phyloP scores from a whole-genome alignment of 176 grass and related monocot species.

The Neostapfia colusana region DNA sequence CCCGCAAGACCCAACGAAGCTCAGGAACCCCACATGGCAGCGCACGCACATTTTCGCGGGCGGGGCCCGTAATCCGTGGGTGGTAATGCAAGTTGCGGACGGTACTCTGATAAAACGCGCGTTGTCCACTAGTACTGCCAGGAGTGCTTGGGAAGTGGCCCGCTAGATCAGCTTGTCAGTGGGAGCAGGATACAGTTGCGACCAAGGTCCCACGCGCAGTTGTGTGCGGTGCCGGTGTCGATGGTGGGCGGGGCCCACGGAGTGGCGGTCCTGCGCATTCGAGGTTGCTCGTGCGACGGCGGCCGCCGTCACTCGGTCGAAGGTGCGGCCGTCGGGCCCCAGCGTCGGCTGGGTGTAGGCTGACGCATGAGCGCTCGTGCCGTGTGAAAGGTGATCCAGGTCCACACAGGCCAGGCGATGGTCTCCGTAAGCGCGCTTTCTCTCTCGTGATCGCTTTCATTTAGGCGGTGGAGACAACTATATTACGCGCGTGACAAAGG shows the following conservation, averaged over 20 bases:
- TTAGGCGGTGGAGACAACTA: neutral
- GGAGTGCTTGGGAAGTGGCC: constrained; percentile 40
- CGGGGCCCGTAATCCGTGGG: neutral
- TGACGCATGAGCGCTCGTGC: neutral
- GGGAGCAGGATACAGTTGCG: constrained; percentile 25
- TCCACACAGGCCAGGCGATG: constrained; percentile 29
- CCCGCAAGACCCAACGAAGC: neutral
- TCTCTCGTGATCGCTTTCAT: neutral
- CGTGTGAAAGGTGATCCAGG: constrained; percentile 22
- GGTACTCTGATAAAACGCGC: constrained; percentile 19
- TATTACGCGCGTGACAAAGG: neutral
- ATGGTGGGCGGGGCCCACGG: constrained; percentile 8
- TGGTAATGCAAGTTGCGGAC: neutral
- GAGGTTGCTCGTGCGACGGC: constrained; percentile 6
- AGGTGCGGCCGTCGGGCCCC: neutral
- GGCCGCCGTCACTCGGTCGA: neutral
- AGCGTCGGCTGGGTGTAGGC: neutral
- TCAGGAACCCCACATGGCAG: neutral
- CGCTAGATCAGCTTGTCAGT: constrained; percentile 46
- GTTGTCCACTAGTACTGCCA: constrained; percentile 1
- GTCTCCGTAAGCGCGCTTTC: constrained; percentile 19
- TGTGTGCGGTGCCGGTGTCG: constrained; percentile 21
- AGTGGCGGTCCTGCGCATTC: neutral
- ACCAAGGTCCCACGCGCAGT: neutral
- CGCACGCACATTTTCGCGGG: neutral